Percentiles rank a stretch among this genome's conserved stretches.
These are phyloP conservation scores for Aspergillaceae sp. DNA, from an alignment of 2,329 filamentous ascomycete species.

Conservation along the genomic window DNA sequence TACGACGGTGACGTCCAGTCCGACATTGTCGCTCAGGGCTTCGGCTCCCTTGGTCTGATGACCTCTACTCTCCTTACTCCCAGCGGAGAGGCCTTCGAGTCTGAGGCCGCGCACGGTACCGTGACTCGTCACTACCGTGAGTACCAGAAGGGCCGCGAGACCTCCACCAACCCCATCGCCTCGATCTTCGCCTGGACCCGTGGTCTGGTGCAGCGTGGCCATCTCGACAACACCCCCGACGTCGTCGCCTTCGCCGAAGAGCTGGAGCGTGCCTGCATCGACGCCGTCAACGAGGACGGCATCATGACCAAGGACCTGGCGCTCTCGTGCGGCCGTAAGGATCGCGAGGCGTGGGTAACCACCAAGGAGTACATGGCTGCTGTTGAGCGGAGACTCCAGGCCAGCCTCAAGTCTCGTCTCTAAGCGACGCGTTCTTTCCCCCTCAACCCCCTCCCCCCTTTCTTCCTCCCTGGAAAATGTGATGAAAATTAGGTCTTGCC, in stretches of 20 bases:
- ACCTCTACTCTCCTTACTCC: conserved; percentile 95
- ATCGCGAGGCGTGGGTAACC: conserved; percentile 76
- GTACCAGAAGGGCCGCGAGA: conserved; percentile 96
- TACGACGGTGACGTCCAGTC: conserved; percentile 99
- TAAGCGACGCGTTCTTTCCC: conserved; percentile 12
- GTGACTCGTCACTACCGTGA: conserved; percentile 98
- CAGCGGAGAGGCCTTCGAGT: conserved; percentile 93
- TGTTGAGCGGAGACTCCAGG: conserved; percentile 83
- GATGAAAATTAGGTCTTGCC: not conserved
- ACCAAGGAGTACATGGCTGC: conserved; percentile 86
- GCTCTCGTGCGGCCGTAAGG: conserved; percentile 84
- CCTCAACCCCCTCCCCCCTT: too few species aligned
- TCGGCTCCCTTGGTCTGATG: conserved; percentile 96
- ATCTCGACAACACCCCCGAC: conserved; percentile 87
- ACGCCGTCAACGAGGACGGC: conserved; percentile 85
- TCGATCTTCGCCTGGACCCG: conserved; percentile 99
- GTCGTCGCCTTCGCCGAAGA: conserved; percentile 83
- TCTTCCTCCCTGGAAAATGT: not conserved
- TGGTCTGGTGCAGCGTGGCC: conserved; percentile 83
- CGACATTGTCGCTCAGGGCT: conserved; percentile 95
- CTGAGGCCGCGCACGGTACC: conserved; percentile 94
- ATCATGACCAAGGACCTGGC: conserved; percentile 99
- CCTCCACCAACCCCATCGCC: conserved; percentile 96
- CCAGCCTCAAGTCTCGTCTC: conserved; percentile 45
- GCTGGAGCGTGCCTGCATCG: conserved; percentile 86